Percentiles rank a stretch among this genome's conserved stretches.
Evolutionary conservation across 2,329 filamentous ascomycete species (phyloP).

Genomic region (Teratosphaeria zuluensis): DNA sequence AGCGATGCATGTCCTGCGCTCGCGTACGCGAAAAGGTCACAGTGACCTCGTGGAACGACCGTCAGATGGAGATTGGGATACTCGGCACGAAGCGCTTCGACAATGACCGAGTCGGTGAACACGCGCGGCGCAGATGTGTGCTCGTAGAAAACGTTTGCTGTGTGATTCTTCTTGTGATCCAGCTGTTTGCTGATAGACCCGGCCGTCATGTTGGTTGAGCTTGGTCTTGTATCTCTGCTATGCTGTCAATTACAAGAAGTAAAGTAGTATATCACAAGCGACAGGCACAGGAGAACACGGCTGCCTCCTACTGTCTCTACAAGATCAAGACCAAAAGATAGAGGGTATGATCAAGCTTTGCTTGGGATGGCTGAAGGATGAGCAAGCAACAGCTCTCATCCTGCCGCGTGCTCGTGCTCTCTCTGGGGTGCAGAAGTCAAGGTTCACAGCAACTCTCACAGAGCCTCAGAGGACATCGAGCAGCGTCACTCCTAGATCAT

Average conservation of each 20-base stretch:
- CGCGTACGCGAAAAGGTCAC: conserved; percentile 35
- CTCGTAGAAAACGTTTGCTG: conserved; percentile 32
- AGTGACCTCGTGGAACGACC: conserved; percentile 24
- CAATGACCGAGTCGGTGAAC: conserved; percentile 35
- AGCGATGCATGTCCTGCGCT: conserved; percentile 31
- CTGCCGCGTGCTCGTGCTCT: no score
- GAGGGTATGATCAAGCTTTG: no score
- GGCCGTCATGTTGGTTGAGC: conserved; percentile 6
- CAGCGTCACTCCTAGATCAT: no score
- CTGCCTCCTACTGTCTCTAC: no score
- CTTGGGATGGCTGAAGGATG: no score
- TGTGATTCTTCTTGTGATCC: conserved; percentile 23
- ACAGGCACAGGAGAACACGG: background rate
- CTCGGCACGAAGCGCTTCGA: conserved; percentile 35
- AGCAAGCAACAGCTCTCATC: no score
- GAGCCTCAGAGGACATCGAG: no score
- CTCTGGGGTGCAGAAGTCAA: no score
- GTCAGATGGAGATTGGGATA: conserved; percentile 37
- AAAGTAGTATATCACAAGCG: background rate
- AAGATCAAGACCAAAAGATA: no score
- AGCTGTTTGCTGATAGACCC: conserved; percentile 4
- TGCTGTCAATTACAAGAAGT: no score
- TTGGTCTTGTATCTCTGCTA: background rate
- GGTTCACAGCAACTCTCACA: no score
- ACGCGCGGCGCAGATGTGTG: conserved; percentile 34